Percentiles rank a stretch among this genome's conserved stretches.
Evolutionary conservation across 2,329 filamentous ascomycete genomes (phyloP).

Genomic region (Clonostachys sp.): DNA sequence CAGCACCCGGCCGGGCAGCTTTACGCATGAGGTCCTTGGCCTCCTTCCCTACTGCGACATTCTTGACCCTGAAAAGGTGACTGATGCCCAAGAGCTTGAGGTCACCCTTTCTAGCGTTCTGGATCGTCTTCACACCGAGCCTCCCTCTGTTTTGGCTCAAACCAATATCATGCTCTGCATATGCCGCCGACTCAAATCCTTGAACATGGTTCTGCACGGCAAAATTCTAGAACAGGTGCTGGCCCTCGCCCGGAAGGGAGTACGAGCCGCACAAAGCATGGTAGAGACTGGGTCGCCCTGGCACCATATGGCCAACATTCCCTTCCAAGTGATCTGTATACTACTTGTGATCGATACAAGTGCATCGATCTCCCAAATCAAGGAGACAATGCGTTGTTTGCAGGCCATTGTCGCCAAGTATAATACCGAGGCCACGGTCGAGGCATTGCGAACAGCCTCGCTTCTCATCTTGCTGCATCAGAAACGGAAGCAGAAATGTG

Average conservation of each 20-base stretch:
- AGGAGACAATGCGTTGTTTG: constrained; percentile 44
- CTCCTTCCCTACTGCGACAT: constrained; percentile 47
- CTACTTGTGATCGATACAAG: constrained; percentile 49
- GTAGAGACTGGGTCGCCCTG: constrained; percentile 40
- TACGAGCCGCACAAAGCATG: constrained; percentile 41
- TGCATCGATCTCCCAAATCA: constrained; percentile 39
- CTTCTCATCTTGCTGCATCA: constrained; percentile 44
- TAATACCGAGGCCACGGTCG: constrained; percentile 40
- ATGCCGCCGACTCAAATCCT: constrained; percentile 46
- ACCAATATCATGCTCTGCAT: constrained; percentile 52
- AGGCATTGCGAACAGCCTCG: constrained; percentile 49
- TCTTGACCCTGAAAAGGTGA: constrained; percentile 44
- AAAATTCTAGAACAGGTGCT: constrained; percentile 40
- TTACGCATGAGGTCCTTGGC: constrained; percentile 42
- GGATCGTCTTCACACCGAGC: constrained; percentile 27
- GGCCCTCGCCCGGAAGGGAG: constrained; percentile 33
- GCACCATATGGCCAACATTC: constrained; percentile 57
- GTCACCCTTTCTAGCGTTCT: constrained; percentile 33
- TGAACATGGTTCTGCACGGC: constrained; percentile 37
- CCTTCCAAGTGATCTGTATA: constrained; percentile 53
- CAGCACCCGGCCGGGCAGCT: constrained; percentile 27
- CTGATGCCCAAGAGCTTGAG: constrained; percentile 34
- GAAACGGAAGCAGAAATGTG: too few relatives aligned
- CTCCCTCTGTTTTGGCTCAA: constrained; percentile 41
- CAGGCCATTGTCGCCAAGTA: constrained; percentile 33